Evolutionary conservation across 2,329 filamentous ascomycete genomes (phyloP).

Genomic region (Fusarium robinianum): DNA sequence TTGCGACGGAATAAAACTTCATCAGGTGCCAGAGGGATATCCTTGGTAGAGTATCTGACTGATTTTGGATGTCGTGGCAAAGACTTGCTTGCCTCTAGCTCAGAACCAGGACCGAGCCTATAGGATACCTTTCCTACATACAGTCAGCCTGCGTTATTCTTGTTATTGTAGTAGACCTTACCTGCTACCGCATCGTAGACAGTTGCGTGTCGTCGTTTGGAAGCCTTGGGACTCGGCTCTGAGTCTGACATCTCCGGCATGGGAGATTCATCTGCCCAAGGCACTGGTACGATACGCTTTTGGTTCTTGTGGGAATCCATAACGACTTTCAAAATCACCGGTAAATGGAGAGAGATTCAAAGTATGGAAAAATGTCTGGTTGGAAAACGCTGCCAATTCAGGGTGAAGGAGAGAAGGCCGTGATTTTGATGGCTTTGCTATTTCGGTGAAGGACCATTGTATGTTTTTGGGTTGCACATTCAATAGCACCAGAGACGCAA

Average conservation of each 20-base stretch:
- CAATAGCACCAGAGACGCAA: too few relatives aligned
- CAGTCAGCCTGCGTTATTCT: conserved; percentile 31
- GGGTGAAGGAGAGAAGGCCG: conserved; percentile 10
- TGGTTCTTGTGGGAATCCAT: conserved; percentile 20
- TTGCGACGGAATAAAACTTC: conserved; percentile 70
- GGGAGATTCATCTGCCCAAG: conserved; percentile 15
- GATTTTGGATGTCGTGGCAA: conserved; percentile 20
- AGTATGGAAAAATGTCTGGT: too few relatives aligned
- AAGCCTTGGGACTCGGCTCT: conserved; percentile 14
- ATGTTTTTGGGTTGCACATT: neutral
- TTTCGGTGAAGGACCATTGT: conserved; percentile 19
- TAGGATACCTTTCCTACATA: conserved; percentile 40
- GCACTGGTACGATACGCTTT: conserved; percentile 9
- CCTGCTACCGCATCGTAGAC: conserved; percentile 77
- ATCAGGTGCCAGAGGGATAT: conserved; percentile 61
- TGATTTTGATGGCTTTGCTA: conserved; percentile 5
- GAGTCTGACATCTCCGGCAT: conserved; percentile 11
- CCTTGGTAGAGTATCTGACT: conserved; percentile 36
- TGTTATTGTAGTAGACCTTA: conserved; percentile 37
- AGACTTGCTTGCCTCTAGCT: conserved; percentile 26
- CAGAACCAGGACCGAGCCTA: conserved; percentile 27
- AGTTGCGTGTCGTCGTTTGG: conserved; percentile 50
- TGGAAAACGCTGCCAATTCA: too few relatives aligned
- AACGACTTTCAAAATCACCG: neutral
- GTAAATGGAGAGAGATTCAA: too few relatives aligned